phyloP scores from a whole-genome alignment of 805 yeast species.

The Ascoidea asiatica region DNA sequence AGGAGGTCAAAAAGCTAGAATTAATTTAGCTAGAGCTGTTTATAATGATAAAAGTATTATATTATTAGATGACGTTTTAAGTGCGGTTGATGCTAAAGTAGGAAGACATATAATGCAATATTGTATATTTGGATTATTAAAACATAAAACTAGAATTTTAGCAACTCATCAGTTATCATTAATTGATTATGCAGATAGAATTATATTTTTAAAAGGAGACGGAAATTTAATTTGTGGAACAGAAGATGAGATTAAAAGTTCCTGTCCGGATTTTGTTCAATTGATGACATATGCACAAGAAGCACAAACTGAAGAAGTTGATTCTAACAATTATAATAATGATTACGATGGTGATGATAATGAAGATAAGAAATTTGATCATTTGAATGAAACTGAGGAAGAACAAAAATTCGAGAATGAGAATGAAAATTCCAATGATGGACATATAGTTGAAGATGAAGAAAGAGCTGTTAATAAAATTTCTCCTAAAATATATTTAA shows the following conservation, averaged over 20 bases:
- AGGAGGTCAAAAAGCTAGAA: slow-evolving; percentile 72
- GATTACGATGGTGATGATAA: slow-evolving; percentile 6
- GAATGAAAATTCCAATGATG: slow-evolving; percentile 14
- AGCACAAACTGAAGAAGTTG: slow-evolving; percentile 15
- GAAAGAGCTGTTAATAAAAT: slow-evolving; percentile 47
- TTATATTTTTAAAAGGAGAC: slow-evolving; percentile 49
- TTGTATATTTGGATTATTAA: slow-evolving; percentile 42
- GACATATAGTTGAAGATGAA: slow-evolving; percentile 34
- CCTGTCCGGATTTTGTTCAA: slow-evolving; percentile 29
- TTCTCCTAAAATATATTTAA: slow-evolving; percentile 30
- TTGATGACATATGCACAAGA: slow-evolving; percentile 31
- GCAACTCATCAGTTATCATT: slow-evolving; percentile 70
- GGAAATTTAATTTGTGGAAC: slow-evolving; percentile 49
- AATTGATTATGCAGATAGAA: slow-evolving; percentile 46
- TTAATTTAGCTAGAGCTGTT: slow-evolving; percentile 58
- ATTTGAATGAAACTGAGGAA: slow-evolving; percentile 9
- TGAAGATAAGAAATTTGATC: not conserved
- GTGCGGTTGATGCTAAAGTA: slow-evolving; percentile 71
- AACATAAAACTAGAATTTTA: slow-evolving; percentile 44
- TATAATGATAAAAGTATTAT: slow-evolving; percentile 51
- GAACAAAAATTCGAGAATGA: slow-evolving; percentile 10
- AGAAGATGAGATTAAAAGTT: slow-evolving; percentile 28
- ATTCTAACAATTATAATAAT: slow-evolving; percentile 12
- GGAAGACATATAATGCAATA: slow-evolving; percentile 53
- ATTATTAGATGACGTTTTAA: slow-evolving; percentile 55